Base-by-base conservation (phyloP, 192 early-diverging fungal species). In the Coemansia umbellata region DNA sequence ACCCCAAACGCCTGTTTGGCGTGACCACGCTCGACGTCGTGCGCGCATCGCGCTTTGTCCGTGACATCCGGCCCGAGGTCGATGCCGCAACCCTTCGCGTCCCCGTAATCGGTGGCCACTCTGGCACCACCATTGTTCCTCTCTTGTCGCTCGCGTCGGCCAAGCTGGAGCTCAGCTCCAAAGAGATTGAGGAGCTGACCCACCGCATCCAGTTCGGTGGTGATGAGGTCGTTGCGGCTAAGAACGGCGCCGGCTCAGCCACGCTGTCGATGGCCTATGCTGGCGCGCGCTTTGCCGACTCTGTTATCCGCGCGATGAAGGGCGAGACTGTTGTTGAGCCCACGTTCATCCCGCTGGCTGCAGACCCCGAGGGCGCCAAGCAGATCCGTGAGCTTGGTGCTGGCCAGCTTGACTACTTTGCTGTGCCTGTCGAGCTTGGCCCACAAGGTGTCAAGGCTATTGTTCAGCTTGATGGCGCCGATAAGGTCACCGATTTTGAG, bases 191-290 rank as follows among this genome's bases (percentile, higher is more conserved):
- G 69, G 83, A 79, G 26, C 81, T 97, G 54, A 97, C 95, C 49
- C 63, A 93, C 64, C 92, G 93, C 66, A 97, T 97, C 72, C 95
- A 97, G 81, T 95, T 87, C 69, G 95, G 91, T 64, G 95, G 95
- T 64, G 95, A 97, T 66, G 95, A 97, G 78, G 95, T 97, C 27
- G 92, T 97, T 66, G 90, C 94, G 85, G 95, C 95, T 65, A 97
- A 97, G 86, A 85, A 89, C 67, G 90, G 94, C 47, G 85, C 88
- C 32, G 91, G 88, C 14, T 88, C 86, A 24, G 90, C 91, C 47
- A 93, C 89, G 18, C 82, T 93, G 50, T 91, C 89, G 35, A 91
- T 92, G 91, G 89, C 90, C 30, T 87, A 83, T 49, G 87, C 89
- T 51, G 89, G 86, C 45, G 86, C 89, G 27, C 82, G 91, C 40